phyloP scores from a whole-genome alignment of 202 grass and related monocot species.

The Brachypodium distachyon region DNA sequence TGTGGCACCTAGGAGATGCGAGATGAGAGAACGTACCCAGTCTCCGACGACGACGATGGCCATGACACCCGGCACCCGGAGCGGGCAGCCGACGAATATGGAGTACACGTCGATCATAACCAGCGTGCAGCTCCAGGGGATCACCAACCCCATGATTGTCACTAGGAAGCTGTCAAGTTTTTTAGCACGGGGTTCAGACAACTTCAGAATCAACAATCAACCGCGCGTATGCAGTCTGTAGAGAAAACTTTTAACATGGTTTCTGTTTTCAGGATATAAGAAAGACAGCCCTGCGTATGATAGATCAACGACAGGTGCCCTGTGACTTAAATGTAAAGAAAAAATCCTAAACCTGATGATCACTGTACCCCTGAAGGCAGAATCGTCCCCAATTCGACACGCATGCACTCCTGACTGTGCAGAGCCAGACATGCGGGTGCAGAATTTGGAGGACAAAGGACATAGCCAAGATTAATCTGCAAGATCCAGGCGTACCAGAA shows the following conservation, averaged over 20 bases:
- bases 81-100: slow-evolving; percentile 37
- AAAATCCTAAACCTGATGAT: neutral
- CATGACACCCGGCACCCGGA: slow-evolving; percentile 64
- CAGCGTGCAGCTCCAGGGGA: slow-evolving; percentile 90
- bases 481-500: slow-evolving; percentile 45
- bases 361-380: neutral
- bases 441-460: too few species aligned
- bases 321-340: too few species aligned
- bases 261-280: neutral
- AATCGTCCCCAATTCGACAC: neutral
- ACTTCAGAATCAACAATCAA: too few species aligned
- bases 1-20: neutral
- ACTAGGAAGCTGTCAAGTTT: slow-evolving; percentile 62
- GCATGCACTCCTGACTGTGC: too few species aligned
- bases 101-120: slow-evolving; percentile 80
- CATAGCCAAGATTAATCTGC: too few species aligned
- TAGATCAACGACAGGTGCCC: too few species aligned
- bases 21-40: slow-evolving; percentile 35
- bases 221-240: neutral
- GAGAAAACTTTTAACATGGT: neutral
- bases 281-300: neutral
- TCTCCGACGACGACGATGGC: slow-evolving; percentile 61
- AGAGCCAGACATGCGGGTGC: neutral
- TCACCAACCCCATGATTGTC: slow-evolving; percentile 75
- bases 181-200: neutral